Evolutionary conservation across 345 rosid genomes (phyloP).

Genomic region (Bruguiera sexangula): DNA sequence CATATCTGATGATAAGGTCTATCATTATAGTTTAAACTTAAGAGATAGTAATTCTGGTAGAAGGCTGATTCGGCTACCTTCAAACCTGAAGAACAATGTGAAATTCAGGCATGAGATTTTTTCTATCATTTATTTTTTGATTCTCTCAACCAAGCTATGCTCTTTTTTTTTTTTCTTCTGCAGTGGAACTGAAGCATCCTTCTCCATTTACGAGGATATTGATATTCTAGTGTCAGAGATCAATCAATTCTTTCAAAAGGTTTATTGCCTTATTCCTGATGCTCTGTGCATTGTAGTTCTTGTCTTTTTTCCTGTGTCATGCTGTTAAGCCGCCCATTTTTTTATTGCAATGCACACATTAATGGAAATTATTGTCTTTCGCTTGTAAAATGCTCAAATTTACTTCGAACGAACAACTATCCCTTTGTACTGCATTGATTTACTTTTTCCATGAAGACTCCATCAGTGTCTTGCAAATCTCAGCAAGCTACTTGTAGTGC

Average conservation of each 20-base stretch:
- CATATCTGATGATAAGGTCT: slow-evolving; percentile 49
- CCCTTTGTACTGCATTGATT: too few species aligned
- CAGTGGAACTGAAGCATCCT: slow-evolving; percentile 77
- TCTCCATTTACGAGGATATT: slow-evolving; percentile 46
- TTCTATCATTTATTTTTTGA: not conserved
- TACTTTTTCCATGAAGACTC: too few species aligned
- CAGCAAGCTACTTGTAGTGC: too few species aligned
- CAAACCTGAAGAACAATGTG: slow-evolving; percentile 64
- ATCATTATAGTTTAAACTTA: slow-evolving; percentile 54
- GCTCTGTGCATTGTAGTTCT: too few species aligned
- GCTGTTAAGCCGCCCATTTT: too few species aligned
- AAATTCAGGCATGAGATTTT: slow-evolving; percentile 58
- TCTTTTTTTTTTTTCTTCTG: slow-evolving; percentile 9
- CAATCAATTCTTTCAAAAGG: slow-evolving; percentile 59
- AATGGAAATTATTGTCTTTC: too few species aligned
- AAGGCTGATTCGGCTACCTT: slow-evolving; percentile 56
- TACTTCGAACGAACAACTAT: too few species aligned
- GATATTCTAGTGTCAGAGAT: slow-evolving; percentile 45
- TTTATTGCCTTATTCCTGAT: slow-evolving; percentile 17
- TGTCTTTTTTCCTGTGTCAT: too few species aligned
- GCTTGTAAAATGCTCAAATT: too few species aligned
- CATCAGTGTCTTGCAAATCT: too few species aligned
- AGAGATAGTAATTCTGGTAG: slow-evolving; percentile 38
- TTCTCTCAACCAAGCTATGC: slow-evolving; percentile 5
- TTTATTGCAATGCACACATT: slow-evolving; percentile 20